Evolutionary conservation across 345 rosid species (phyloP), one percentile per base, ranked within the genome.

Genomic region (Salix suchowensis): DNA sequence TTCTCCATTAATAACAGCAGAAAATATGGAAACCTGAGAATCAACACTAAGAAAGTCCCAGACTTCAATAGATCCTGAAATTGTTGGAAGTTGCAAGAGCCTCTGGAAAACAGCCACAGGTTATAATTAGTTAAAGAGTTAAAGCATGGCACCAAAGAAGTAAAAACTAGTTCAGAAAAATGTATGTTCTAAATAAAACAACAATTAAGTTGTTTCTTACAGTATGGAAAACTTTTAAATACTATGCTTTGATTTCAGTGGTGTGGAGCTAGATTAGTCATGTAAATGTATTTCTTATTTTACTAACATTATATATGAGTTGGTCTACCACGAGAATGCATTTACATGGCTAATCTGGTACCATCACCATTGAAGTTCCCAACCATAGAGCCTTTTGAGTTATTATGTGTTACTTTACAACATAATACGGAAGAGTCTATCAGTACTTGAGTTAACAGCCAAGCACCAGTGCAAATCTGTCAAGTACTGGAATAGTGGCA

Each of bases 41-140:
- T 96, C 99, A 75, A 96, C 93, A 68, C 94, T 92, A 74, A 96
- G 89, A 76, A 96, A 96, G 88, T 94, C 98, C 99, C 99, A 92
- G 77, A 96, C 98, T 82, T 96, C 99, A 82, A 96, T 89, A 15
- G 98, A 96, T 81, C 97, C 98, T 54, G 99, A 94, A 86, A 96
- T 76, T 76, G 86, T 91, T 71, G 96, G 98, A 84, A 89, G 90
- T 84, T 90, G 97, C 87, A 96, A 82, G 55, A 96, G 90, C 83
- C 86, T 88, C 99, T 94, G 95, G 76, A 70, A 77, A 86, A 71
- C 71, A 78, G 30, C 81, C 61, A 62, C 67, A 79, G 28, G 8
- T 67, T 68, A 30, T 24, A 32, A 68, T 68, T 28, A 71, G 21
- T 37, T 44, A 72, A 75, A 7, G 28, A 61, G 2, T 67, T 30